Evolutionary conservation across 2,329 filamentous ascomycete genomes (phyloP).

Genomic region (Cercospora janseana): DNA sequence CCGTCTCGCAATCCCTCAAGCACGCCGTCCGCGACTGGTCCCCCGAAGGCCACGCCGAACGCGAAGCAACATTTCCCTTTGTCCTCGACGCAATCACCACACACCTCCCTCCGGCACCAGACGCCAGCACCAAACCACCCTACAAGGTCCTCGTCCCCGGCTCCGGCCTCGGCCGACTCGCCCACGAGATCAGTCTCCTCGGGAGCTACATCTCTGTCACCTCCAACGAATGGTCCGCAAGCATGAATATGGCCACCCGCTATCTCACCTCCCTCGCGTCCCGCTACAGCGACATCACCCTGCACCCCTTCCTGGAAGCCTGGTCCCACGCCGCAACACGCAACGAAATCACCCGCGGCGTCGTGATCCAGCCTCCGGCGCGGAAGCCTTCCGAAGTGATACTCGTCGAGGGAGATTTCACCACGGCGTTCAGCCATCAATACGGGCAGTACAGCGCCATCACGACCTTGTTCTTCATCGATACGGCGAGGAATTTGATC

Average conservation of each 20-base stretch:
- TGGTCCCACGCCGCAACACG: constrained; percentile 68
- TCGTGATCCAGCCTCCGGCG: constrained; percentile 8
- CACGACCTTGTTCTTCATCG: constrained; percentile 86
- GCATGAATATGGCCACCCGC: constrained; percentile 77
- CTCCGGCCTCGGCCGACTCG: constrained; percentile 77
- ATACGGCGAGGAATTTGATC: constrained; percentile 87
- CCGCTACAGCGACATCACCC: constrained; percentile 57
- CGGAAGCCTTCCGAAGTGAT: constrained; percentile 1
- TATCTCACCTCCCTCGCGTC: constrained; percentile 67
- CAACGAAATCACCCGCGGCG: constrained; percentile 30
- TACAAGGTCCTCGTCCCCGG: constrained; percentile 74
- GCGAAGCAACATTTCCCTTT: constrained; percentile 68
- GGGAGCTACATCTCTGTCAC: constrained; percentile 66
- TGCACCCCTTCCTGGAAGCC: constrained; percentile 73
- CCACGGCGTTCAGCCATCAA: constrained; percentile 48
- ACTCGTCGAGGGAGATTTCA: constrained; percentile 46
- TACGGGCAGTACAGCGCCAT: constrained; percentile 61
- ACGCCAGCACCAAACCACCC: background rate
- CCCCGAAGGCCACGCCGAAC: constrained; percentile 67
- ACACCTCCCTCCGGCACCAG: constrained; percentile 21
- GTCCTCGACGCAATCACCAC: constrained; percentile 50
- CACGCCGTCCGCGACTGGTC: constrained; percentile 96
- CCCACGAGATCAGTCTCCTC: constrained; percentile 71
- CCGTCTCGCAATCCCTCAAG: constrained; percentile 69
- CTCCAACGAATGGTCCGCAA: constrained; percentile 89